Evolutionary conservation across 202 grass and related monocot genomes (phyloP), one percentile per base, ranked within the genome.

Genomic region (Setaria italica): DNA sequence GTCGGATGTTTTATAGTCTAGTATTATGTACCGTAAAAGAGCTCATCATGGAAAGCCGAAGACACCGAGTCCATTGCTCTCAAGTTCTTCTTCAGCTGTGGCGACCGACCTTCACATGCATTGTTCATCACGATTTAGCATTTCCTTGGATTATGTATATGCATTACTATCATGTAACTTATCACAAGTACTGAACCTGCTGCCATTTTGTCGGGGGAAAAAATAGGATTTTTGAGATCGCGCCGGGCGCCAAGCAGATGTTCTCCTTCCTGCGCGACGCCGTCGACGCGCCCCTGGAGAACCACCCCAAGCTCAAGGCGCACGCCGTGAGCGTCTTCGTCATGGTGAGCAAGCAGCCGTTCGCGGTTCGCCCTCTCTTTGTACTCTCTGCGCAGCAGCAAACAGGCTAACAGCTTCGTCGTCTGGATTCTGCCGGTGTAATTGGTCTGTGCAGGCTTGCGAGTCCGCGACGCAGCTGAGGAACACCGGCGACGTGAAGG

Each of bases 1-100:
- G 25, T 25, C 25, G 25, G 25, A 25, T 25, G 0, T 25, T 25
- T 25, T 25, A 25, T 25, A 25, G 25, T 25, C 25, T 25, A 25
- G 25, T 25, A 25, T 25, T 25, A 25, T 25, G 25, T 25, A 25
- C 25, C 0, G 25, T 25, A 25, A 25, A 25, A 25, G 25, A 25
- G 25, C 25, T 25, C 25, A 77, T n/a, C 95, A 77, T 97, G 95
- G 95, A 87, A 78, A 34, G 80, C 77, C 59, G 76, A 81, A 46
- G 89, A 95, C 71, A 76, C 89, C 0, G 90, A 84, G 16, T 77
- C 81, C 11, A 85, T 89, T 16, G 89, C 90, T 56, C 78, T 95
- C 46, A 97, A 90, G 85, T 93, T 97, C 83, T 97, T 97, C 83
- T 48, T 95, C 62, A 97, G 88, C 92, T 95, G 41, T 35, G 63